Percentiles rank a stretch among this genome's conserved stretches.
These are phyloP conservation scores for Colletotrichum orbiculare DNA, from an alignment of 2,329 filamentous ascomycete genomes.

Conservation along the genomic window DNA sequence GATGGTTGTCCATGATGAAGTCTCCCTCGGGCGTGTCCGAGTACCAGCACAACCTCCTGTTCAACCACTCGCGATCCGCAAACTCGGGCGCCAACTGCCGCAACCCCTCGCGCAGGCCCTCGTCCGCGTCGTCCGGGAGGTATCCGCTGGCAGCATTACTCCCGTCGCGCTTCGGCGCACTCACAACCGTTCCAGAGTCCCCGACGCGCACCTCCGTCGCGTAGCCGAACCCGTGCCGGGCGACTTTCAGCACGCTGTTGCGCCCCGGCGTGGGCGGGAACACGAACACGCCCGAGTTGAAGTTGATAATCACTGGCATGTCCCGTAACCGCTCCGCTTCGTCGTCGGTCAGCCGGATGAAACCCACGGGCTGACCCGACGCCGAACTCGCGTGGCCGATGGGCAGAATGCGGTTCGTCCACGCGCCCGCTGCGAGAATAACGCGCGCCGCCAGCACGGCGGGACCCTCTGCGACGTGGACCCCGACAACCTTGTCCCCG, in stretches of 20 bases:
- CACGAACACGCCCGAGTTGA: constrained; percentile 64
- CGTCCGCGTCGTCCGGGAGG: constrained; percentile 70
- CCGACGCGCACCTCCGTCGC: constrained; percentile 67
- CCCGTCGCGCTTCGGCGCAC: constrained; percentile 62
- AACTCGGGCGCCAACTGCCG: constrained; percentile 65
- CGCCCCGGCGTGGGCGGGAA: constrained; percentile 63
- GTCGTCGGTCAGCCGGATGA: constrained; percentile 67
- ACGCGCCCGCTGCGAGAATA: constrained; percentile 75
- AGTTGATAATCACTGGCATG: constrained; percentile 69
- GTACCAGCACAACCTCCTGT: constrained; percentile 71
- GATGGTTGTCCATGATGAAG: constrained; percentile 70
- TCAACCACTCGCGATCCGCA: constrained; percentile 60
- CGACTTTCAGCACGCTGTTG: constrained; percentile 67
- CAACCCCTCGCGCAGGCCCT: constrained; percentile 62
- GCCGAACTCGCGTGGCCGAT: constrained; percentile 70
- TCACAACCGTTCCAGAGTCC: constrained; percentile 46
- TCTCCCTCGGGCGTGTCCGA: constrained; percentile 73
- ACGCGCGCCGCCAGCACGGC: constrained; percentile 58
- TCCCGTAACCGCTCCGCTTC: constrained; percentile 65
- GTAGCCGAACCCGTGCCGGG: constrained; percentile 70
- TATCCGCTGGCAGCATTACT: constrained; percentile 75
- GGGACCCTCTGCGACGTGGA: constrained; percentile 42
- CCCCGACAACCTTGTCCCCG: constrained; percentile 39
- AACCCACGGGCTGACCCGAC: constrained; percentile 74
- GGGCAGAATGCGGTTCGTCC: constrained; percentile 67